phyloP scores from a whole-genome alignment of 306 rosid species.

The Acacia melanoxylon region DNA sequence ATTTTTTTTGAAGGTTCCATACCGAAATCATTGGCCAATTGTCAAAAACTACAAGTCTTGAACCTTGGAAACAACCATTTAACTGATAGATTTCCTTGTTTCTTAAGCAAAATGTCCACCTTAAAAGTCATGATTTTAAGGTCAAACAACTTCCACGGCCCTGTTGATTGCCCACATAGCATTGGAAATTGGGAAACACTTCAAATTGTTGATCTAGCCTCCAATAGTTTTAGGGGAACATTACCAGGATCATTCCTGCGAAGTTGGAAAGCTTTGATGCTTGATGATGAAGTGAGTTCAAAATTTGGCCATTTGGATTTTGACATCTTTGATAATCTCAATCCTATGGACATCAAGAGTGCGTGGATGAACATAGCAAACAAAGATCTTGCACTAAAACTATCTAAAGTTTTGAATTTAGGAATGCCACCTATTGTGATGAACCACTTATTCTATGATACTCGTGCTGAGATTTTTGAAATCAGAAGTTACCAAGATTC shows the following conservation, averaged over 20 bases:
- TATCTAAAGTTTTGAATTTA: not conserved
- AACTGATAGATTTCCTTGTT: not conserved
- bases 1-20: not conserved
- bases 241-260: not conserved
- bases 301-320: not conserved
- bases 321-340: not conserved
- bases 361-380: not conserved
- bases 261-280: not conserved
- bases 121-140: not conserved
- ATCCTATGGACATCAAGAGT: not conserved
- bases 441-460: not conserved
- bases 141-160: not conserved
- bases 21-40: conserved; percentile 23
- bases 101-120: not conserved
- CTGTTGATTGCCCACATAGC: not conserved
- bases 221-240: not conserved
- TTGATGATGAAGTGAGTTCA: not conserved
- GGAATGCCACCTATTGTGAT: not conserved
- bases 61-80: not conserved
- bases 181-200: not conserved
- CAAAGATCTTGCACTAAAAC: not conserved
- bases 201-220: not conserved
- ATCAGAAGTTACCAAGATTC: conserved; percentile 16
- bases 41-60: not conserved
- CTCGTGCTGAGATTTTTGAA: not conserved